Evolutionary conservation across 1,139 yeast species (phyloP), one percentile per base, ranked within the genome.

Genomic region (Kurtzmaniella natalensis): DNA sequence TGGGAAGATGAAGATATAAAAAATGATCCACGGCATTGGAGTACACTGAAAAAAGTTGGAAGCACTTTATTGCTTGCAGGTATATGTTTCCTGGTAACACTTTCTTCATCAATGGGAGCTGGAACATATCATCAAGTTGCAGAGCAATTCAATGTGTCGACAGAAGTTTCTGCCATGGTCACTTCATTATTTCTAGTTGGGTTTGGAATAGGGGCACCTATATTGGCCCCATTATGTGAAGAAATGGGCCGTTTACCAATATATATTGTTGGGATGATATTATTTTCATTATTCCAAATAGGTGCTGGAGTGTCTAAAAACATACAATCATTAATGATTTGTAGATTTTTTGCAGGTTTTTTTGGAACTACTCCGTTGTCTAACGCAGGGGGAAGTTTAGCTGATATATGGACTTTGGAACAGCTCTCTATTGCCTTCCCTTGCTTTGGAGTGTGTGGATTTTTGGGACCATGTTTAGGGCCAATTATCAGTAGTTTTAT

Each of bases 311-410:
- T 30, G 8, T 32, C 40, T 6, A 19, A 36, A 13, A 37, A 36
- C 24, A 36, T 37, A 9, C 30, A 22, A 11, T n/a, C 39, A 1
- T 28, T 37, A 18, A 23, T 25, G 13, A 30, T 37, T 19, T 37
- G 40, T 25, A 32, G 40, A 9, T 37, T 37, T 18, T 31, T 37
- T 26, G 40, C 35, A 7, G 40, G 40, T 4, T 31, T 32, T 21
- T 35, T 33, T 18, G 35, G 35, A 5, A 37, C 34, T n/a, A 28
- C 40, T 18, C 40, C 40, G 15, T 18, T 37, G 22, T 33, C 39
- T 5, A 30, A 31, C 19, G 33, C 35, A 16, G 40, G 40, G 2
- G 40, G 40, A 24, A 31, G 36, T 26, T 10, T 37, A 17, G 40
- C 40, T 20, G 40, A 37, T 22, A 25, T 37, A 9, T 37, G 39